These are phyloP conservation scores for Fonsecaea nubica DNA, from an alignment of 2,329 filamentous ascomycete species.

Conservation along the genomic window DNA sequence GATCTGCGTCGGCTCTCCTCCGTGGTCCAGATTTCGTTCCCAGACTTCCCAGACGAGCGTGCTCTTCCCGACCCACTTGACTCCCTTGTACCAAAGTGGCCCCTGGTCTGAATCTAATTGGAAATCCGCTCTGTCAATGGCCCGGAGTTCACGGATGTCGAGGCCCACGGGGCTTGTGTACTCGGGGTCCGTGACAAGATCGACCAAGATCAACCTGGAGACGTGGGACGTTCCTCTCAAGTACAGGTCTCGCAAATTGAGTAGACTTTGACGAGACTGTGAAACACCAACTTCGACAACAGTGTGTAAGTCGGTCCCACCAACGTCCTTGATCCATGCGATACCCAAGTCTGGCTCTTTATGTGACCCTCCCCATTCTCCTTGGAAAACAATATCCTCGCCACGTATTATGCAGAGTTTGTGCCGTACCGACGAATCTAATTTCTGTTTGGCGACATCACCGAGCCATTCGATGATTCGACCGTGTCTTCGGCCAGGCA, in stretches of 20 bases:
- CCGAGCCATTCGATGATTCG: not conserved
- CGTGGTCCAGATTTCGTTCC: slow-evolving; percentile 3
- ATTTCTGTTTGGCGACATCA: not conserved
- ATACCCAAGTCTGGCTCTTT: slow-evolving; percentile 6
- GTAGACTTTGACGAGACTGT: not conserved
- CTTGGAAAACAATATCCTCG: not conserved
- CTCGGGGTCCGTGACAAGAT: not conserved
- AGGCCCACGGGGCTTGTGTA: not conserved
- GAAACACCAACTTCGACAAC: slow-evolving; percentile 12
- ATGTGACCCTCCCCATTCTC: slow-evolving; percentile 2
- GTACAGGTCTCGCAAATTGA: not conserved
- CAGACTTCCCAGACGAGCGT: slow-evolving; percentile 9
- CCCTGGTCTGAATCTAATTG: slow-evolving; percentile 12
- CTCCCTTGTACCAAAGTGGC: not conserved
- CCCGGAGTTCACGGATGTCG: slow-evolving; percentile 7
- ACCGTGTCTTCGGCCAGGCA: not conserved
- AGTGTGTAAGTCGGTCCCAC: not conserved
- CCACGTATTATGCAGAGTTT: not conserved
- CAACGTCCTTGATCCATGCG: not conserved
- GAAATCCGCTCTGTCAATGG: not conserved
- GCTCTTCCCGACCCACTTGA: slow-evolving; percentile 5
- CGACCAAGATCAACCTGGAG: slow-evolving; percentile 8
- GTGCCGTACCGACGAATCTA: not conserved
- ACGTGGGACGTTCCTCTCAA: not conserved
- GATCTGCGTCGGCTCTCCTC: slow-evolving; percentile 3